Conservation (phyloP, 2,329 filamentous ascomycete species). For the Dothideomycetidae sp. region DNA sequence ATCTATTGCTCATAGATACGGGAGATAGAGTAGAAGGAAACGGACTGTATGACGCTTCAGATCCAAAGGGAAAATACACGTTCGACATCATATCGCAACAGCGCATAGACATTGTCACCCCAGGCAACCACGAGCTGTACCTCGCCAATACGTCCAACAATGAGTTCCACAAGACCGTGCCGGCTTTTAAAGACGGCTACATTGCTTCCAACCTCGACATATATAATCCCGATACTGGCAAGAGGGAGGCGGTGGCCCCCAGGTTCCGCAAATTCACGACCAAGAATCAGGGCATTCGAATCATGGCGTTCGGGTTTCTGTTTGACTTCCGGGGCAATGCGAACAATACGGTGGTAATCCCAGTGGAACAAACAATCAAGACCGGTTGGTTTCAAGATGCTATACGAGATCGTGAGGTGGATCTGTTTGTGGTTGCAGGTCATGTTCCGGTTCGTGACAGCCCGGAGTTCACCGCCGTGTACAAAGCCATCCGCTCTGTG, state of each 20-base stretch:
- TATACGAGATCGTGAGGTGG: conserved; percentile 62
- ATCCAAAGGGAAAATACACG: conserved; percentile 75
- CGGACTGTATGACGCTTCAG: conserved; percentile 80
- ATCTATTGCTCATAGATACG: conserved; percentile 87
- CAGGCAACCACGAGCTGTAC: conserved; percentile 94
- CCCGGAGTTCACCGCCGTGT: conserved; percentile 63
- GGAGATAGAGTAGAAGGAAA: conserved; percentile 91
- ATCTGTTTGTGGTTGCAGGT: conserved; percentile 74
- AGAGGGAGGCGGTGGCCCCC: conserved; percentile 61
- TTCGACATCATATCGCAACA: conserved; percentile 79
- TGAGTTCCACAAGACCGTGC: conserved; percentile 68
- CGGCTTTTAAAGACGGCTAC: conserved; percentile 67
- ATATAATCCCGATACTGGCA: conserved; percentile 54
- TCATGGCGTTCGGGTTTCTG: conserved; percentile 84
- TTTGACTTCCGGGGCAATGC: conserved; percentile 87
- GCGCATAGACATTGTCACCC: conserved; percentile 67
- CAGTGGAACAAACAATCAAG: conserved; percentile 64
- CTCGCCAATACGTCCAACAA: conserved; percentile 59
- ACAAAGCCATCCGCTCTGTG: conserved; percentile 58
- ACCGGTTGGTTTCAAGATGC: conserved; percentile 81
- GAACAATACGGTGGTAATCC: conserved; percentile 76
- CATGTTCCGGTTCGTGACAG: conserved; percentile 68
- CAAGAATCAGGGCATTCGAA: conserved; percentile 68
- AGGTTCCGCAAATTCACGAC: conserved; percentile 84
- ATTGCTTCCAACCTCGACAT: conserved; percentile 91